Percentiles rank a stretch among this genome's conserved stretches.
Evolutionary conservation across 148 eudicot species (phyloP).

Genomic region (Cornus kousa): DNA sequence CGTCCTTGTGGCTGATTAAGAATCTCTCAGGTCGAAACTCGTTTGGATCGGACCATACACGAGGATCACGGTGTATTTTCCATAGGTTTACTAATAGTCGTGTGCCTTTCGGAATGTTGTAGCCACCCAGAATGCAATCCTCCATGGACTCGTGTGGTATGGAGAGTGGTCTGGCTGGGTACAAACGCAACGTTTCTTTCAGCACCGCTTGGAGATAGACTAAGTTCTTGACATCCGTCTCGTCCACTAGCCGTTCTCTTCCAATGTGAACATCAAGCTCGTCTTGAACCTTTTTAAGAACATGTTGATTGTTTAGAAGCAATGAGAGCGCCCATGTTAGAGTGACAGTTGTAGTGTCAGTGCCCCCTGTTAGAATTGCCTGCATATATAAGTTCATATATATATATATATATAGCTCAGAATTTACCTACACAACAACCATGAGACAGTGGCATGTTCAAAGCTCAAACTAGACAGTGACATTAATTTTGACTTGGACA

Average conservation of each 20-base stretch:
- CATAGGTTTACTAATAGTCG: neutral
- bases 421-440: too few species aligned
- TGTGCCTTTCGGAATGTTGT: constrained; percentile 10
- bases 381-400: neutral
- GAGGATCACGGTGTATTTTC: constrained; percentile 18
- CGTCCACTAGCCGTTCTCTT: neutral
- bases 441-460: too few species aligned
- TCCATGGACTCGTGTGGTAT: neutral
- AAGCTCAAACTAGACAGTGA: too few species aligned
- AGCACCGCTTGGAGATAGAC: constrained; percentile 16
- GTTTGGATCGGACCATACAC: neutral
- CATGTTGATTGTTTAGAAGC: constrained; percentile 11
- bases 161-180: neutral
- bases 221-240: neutral
- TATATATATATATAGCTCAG: too few species aligned
- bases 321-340: constrained; percentile 13
- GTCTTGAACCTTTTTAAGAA: constrained; percentile 1
- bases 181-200: constrained; percentile 12
- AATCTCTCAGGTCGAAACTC: constrained; percentile 24
- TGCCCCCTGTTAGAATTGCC: constrained; percentile 11
- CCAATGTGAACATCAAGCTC: constrained; percentile 10
- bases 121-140: constrained; percentile 6
- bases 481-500: too few species aligned
- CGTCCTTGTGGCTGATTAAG: constrained; percentile 16
- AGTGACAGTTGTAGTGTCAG: neutral